Base-by-base conservation (phyloP, 164 flowering plant species). In the Piper betle region DNA sequence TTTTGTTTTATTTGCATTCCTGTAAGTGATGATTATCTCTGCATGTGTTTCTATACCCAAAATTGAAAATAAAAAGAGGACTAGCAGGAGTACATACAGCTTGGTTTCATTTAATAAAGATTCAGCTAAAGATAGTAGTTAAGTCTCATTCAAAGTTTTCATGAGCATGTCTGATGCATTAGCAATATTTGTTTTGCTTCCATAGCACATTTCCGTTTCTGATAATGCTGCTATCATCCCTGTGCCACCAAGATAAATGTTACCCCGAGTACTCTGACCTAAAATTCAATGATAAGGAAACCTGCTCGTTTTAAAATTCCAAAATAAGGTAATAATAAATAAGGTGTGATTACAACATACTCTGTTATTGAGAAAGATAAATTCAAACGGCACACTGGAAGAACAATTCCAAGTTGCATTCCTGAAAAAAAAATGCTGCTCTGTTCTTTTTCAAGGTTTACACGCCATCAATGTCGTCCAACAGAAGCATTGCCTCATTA, bases 1-100 rank as follows among this genome's bases (percentile, higher is more conserved):
- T 61, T 79, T 81, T n/a, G 78, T 81, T 59, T 79, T 87, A 67
- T 88, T 90, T 59, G 80, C 85, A 75, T 75, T 82, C 76, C 99
- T 92, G 41, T 39, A 71, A 52, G 39, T 39, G 33, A 16, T 15
- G 25, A 8, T 8, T 10, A 55, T 12, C 38, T 55, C 39, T 20
- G 58, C 20, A 7, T 13, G 6, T 8, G 50, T 1, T 43, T 43
- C 50, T 15, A 43, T 15, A 10, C 8, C 8, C 3, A 43, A 43
- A 6, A 15, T 18, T 33, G 63, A n/a, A 56, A 33, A 61, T 54
- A 54, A 69, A 40, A 15, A 53, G 37, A 54, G n/a, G 62, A 9
- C 6, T 54, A 5, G 38, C 5, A 4, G 8, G 2, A 58, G 39
- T 37, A 5, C 88, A 64, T 85, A 93, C 98, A 78, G 59, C 37